Conservation (phyloP, 2,329 filamentous ascomycete species). For the Dryadomyces sulphureus region DNA sequence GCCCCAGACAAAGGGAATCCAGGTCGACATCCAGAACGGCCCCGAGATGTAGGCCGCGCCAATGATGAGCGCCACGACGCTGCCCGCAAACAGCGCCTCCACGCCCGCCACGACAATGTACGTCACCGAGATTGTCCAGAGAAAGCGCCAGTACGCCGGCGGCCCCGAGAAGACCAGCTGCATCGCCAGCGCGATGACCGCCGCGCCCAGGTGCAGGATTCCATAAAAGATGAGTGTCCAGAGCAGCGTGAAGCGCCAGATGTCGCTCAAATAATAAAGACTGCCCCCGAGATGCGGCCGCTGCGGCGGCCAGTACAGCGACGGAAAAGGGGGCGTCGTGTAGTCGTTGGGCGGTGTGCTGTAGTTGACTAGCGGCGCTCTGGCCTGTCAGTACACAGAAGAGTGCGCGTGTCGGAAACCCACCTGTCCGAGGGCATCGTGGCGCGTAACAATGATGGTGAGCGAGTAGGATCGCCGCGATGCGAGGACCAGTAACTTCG, state of each 20-base stretch:
- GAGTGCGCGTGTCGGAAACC: neutral
- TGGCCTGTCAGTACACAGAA: constrained; percentile 1
- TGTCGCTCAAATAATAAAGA: constrained; percentile 61
- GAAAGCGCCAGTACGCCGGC: constrained; percentile 38
- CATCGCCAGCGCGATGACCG: constrained; percentile 55
- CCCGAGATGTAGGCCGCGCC: constrained; percentile 70
- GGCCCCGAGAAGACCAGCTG: constrained; percentile 40
- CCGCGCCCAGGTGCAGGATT: constrained; percentile 58
- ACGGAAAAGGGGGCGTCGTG: constrained; percentile 58
- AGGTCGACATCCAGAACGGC: constrained; percentile 83
- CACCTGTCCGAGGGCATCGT: neutral
- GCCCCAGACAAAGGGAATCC: constrained; percentile 84
- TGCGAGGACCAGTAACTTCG: too few species aligned
- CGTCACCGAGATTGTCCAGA: constrained; percentile 59
- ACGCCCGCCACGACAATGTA: constrained; percentile 59
- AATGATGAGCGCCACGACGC: constrained; percentile 66
- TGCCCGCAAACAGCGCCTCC: constrained; percentile 68
- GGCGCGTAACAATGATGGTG: too few species aligned
- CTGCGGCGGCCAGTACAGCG: constrained; percentile 59
- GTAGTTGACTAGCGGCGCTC: constrained; percentile 2
- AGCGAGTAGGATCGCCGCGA: too few species aligned
- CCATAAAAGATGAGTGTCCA: constrained; percentile 77
- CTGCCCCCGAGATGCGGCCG: constrained; percentile 31
- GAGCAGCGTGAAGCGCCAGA: constrained; percentile 74
- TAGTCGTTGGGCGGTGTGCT: constrained; percentile 38